Conservation (phyloP, 305 asterid genomes). For the Petunia hybrid region DNA sequence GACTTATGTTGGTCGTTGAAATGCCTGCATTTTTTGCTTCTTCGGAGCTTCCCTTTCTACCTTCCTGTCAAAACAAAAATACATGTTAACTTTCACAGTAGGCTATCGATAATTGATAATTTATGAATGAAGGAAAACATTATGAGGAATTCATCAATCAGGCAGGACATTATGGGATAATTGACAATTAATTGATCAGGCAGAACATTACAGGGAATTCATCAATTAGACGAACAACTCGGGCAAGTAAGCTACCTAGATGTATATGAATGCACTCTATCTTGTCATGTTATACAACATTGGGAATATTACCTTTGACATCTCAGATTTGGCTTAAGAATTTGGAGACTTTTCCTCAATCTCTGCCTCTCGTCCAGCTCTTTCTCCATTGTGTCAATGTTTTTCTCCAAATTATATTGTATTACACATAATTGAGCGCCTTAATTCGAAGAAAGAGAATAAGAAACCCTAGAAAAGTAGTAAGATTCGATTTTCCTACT, state of each 20-base stretch:
- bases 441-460: neutral
- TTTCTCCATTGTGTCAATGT: constrained; percentile 88
- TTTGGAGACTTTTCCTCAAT: constrained; percentile 91
- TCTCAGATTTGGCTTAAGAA: constrained; percentile 94
- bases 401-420: constrained; percentile 98
- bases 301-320: constrained; percentile 77
- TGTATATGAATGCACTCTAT: too few relatives aligned
- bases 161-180: too few relatives aligned
- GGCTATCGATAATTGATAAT: neutral
- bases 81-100: neutral
- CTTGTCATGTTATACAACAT: too few relatives aligned
- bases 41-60: constrained; percentile 92
- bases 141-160: neutral
- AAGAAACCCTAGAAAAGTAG: neutral
- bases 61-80: constrained; percentile 43
- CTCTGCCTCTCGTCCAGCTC: constrained; percentile 98
- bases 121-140: neutral
- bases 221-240: too few relatives aligned
- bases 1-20: constrained; percentile 97
- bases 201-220: too few relatives aligned
- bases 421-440: neutral
- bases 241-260: too few relatives aligned
- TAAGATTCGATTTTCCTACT: neutral
- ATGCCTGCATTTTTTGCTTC: constrained; percentile 92
- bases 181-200: too few relatives aligned